Base-by-base conservation (phyloP, 2,329 filamentous ascomycete species). In the Colletotrichum cereale region DNA sequence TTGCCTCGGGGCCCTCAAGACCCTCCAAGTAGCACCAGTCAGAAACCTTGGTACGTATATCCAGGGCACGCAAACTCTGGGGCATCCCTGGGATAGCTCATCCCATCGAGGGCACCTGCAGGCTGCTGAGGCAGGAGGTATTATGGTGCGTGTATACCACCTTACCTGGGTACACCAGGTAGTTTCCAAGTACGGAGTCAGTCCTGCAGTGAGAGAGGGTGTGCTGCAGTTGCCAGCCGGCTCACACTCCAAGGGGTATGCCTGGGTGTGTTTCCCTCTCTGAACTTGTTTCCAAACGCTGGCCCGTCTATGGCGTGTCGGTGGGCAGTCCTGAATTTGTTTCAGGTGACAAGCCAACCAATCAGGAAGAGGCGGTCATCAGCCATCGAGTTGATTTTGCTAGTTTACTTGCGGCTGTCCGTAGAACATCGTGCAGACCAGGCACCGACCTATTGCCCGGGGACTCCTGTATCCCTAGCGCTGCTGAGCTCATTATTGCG, bases 281-380 rank as follows among this genome's bases (percentile, higher is more conserved):
- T 52, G 57, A 40, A 55, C 62, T 31, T 67, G 68, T 72, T 72
- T 72, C 69, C 66, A 72, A 72, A 72, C 69, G 66, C 66, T 72
- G 55, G 66, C 38, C 40, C 31, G 47, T 47, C 65, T 42, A 47
- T 72, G 66, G 68, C 71, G 62, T 64, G 38, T 65, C 71, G 71
- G 71, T 73, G 68, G 67, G 50, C 56, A 57, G 71, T 74, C 73
- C 71, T 74, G 67, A 73, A 74, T 74, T 65, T 73, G 73, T 74
- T 74, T 74, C 73, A 74, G 73, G 71, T 71, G 63, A 34, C 40
- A 29, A 67, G 38, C 38, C 44, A 21, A 24, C 67, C 68, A 70
- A 71, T 71, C 57, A 71, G 7, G 29, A 26, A 21, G n/a, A 50
- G 42, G 52, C 14, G 58, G 42, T 47, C 58, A 57, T 52, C 16